Evolutionary conservation across 345 rosid species (phyloP).

Genomic region (Linum usitatissimum): DNA sequence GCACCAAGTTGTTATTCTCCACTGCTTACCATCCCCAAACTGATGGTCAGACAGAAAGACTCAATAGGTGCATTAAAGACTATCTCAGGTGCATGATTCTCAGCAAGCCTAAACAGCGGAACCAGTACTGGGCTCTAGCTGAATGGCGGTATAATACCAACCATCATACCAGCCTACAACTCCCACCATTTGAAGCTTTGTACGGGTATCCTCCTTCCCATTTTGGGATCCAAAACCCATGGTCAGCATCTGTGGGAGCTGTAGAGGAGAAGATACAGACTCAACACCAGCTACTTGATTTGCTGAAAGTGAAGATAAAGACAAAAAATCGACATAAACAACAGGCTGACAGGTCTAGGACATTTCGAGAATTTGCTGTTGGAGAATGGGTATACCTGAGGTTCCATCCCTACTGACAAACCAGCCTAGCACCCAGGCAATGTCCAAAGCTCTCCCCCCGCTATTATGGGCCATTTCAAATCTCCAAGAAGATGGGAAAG

Average conservation of each 20-base stretch:
- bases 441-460: not conserved
- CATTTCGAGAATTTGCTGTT: not conserved
- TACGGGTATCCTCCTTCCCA: not conserved
- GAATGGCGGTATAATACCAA: not conserved
- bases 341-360: not conserved
- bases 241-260: not conserved
- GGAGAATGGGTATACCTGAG: not conserved
- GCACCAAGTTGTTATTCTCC: too few relatives aligned
- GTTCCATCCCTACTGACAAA: not conserved
- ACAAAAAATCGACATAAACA: not conserved
- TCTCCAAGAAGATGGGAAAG: not conserved
- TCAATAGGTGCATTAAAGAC: too few relatives aligned
- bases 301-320: not conserved
- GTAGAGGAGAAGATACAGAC: not conserved
- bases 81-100: too few relatives aligned
- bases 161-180: not conserved
- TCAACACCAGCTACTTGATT: not conserved
- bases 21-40: too few relatives aligned
- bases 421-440: not conserved
- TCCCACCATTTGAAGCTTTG: not conserved
- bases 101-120: too few relatives aligned
- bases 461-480: not conserved
- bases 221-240: not conserved
- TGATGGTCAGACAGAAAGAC: too few relatives aligned
- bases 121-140: too few relatives aligned